These are phyloP conservation scores for Citeromyces hawaiiensis DNA, from an alignment of 1,139 yeast genomes.

Conservation along the genomic window DNA sequence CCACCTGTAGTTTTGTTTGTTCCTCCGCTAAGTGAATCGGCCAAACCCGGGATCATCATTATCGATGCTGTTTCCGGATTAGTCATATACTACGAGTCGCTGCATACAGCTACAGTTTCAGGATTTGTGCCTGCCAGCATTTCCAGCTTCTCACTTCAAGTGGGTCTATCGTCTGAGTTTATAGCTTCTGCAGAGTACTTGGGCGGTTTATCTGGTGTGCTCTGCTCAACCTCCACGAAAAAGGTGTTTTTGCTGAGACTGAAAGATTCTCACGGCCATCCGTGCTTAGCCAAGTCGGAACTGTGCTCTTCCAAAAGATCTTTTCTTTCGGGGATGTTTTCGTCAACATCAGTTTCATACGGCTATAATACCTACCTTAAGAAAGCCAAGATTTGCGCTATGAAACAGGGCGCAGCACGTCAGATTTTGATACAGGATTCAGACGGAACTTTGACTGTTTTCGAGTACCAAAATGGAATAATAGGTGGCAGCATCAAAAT, in stretches of 20 bases:
- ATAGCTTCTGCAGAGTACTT: conserved; percentile 46
- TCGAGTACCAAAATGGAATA: conserved; percentile 13
- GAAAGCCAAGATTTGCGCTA: conserved; percentile 39
- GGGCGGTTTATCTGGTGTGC: conserved; percentile 59
- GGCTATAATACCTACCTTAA: conserved; percentile 8
- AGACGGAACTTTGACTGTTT: conserved; percentile 24
- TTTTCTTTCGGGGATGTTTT: conserved; percentile 15
- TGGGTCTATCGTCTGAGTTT: conserved; percentile 38
- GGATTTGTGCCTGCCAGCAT: conserved; percentile 38
- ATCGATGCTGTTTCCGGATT: conserved; percentile 42
- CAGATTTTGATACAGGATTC: conserved; percentile 30
- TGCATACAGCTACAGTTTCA: conserved; percentile 54
- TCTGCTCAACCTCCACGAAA: conserved; percentile 60
- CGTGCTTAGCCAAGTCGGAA: conserved; percentile 26
- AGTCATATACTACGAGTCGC: conserved; percentile 51
- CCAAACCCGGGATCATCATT: conserved; percentile 60
- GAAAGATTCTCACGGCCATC: conserved; percentile 59
- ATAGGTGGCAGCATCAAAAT: conserved; percentile 13
- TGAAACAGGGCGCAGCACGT: conserved; percentile 38
- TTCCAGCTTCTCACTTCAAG: conserved; percentile 17
- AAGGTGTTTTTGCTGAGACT: conserved; percentile 50
- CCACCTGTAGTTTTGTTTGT: conserved; percentile 54
- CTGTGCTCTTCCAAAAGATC: conserved; percentile 18
- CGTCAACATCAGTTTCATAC: conserved; percentile 2
- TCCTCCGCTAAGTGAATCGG: conserved; percentile 38